phyloP scores from a whole-genome alignment of 805 yeast species.

The Wickerhamiella nectarea region DNA sequence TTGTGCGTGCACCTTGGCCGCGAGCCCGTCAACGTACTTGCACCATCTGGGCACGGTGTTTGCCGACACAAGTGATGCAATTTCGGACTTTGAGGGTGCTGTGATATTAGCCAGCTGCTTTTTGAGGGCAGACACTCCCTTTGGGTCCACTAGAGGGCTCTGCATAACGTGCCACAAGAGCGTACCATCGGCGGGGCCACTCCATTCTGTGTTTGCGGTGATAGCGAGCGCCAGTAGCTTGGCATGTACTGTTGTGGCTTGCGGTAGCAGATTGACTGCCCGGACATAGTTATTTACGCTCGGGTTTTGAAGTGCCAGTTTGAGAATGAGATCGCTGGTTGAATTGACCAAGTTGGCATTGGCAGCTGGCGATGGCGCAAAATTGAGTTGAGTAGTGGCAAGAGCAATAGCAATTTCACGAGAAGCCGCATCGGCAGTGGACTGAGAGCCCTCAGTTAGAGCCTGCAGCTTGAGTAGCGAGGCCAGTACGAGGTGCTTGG shows the following conservation, averaged over 20 bases:
- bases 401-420: neutral
- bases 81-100: too few relatives aligned
- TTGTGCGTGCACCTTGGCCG: neutral
- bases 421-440: neutral
- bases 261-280: slow-evolving; percentile 2
- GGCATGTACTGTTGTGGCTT: slow-evolving; percentile 1
- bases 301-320: neutral
- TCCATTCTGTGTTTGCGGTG: slow-evolving; percentile 2
- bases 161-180: slow-evolving; percentile 1
- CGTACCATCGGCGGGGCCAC: neutral
- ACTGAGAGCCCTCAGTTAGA: neutral
- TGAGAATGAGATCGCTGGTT: neutral
- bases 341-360: neutral
- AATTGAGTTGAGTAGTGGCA: neutral
- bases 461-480: slow-evolving; percentile 1
- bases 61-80: too few relatives aligned
- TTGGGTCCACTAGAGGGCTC: neutral
- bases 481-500: neutral
- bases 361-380: neutral
- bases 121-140: neutral
- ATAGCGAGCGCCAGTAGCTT: slow-evolving; percentile 1
- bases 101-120: neutral
- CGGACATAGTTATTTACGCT: neutral
- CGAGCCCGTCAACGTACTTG: neutral
- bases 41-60: too few relatives aligned